phyloP scores from a whole-genome alignment of 768 basidiomycete genomes.

The Suillus alpinus region DNA sequence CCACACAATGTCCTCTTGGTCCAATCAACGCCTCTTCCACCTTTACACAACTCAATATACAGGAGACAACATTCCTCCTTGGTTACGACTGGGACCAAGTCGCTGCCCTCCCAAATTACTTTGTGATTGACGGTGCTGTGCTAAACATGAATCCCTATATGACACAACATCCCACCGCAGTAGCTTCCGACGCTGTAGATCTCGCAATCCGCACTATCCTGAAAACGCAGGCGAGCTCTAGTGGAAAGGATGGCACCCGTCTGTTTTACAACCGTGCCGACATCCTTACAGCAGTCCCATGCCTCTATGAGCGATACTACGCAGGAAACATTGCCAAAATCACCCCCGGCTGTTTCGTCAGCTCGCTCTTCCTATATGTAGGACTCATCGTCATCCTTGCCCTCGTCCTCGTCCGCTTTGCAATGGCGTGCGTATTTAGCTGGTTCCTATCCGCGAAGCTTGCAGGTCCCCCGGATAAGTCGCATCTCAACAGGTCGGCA shows the following conservation, averaged over 20 bases:
- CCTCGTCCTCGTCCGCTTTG: slow-evolving; percentile 87
- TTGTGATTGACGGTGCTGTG: slow-evolving; percentile 92
- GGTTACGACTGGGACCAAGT: slow-evolving; percentile 95
- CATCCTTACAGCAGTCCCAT: slow-evolving; percentile 68
- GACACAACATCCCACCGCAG: slow-evolving; percentile 59
- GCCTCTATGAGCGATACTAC: slow-evolving; percentile 80
- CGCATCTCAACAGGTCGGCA: slow-evolving; percentile 73
- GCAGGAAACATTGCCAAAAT: slow-evolving; percentile 97
- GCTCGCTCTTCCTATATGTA: slow-evolving; percentile 83
- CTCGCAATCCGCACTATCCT: slow-evolving; percentile 76
- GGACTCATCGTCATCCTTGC: slow-evolving; percentile 89
- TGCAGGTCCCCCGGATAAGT: slow-evolving; percentile 70
- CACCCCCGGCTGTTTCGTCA: slow-evolving; percentile 93
- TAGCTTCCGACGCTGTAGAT: slow-evolving; percentile 79
- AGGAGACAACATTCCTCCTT: slow-evolving; percentile 63
- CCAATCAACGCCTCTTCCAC: slow-evolving; percentile 55
- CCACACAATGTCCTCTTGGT: slow-evolving; percentile 65
- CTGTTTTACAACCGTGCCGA: slow-evolving; percentile 73
- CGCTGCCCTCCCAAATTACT: slow-evolving; percentile 61
- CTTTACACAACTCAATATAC: slow-evolving; percentile 57
- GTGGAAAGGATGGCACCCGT: slow-evolving; percentile 88
- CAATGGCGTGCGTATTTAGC: slow-evolving; percentile 95
- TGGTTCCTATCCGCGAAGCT: slow-evolving; percentile 91
- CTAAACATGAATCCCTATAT: slow-evolving; percentile 92
- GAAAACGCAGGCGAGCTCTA: slow-evolving; percentile 38